phyloP scores from a whole-genome alignment of 257 asterid genomes.

The Solanum megistacrolobum region DNA sequence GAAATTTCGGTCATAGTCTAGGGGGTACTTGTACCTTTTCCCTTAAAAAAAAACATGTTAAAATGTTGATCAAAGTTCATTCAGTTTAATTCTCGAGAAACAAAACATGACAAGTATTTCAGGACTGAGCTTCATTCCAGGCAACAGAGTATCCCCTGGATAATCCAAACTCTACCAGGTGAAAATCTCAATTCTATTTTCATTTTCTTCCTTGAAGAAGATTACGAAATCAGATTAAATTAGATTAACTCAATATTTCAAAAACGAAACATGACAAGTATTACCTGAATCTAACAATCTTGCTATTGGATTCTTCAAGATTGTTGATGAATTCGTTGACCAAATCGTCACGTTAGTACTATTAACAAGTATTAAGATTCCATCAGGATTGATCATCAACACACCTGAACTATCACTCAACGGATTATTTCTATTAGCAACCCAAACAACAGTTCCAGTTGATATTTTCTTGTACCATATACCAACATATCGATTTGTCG shows the following conservation, averaged over 20 bases:
- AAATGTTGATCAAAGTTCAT: neutral
- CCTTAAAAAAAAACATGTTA: no score
- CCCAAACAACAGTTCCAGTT: slow-evolving; percentile 15
- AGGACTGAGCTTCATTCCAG: neutral
- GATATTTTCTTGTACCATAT: slow-evolving; percentile 28
- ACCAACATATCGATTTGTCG: slow-evolving; percentile 20
- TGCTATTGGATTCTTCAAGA: slow-evolving; percentile 5
- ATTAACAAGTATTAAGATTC: slow-evolving; percentile 8
- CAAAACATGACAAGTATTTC: neutral
- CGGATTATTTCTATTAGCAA: slow-evolving; percentile 20
- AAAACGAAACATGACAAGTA: neutral
- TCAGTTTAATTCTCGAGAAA: neutral
- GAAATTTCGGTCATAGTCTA: no score
- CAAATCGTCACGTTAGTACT: slow-evolving; percentile 6
- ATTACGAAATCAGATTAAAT: neutral
- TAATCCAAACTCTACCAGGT: neutral
- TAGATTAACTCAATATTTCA: neutral
- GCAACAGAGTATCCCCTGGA: neutral
- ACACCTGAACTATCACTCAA: slow-evolving; percentile 9
- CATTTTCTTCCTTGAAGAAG: neutral
- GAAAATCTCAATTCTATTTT: neutral
- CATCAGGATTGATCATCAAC: slow-evolving; percentile 4
- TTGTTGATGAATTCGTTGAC: neutral
- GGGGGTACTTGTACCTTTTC: no score
- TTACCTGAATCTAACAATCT: slow-evolving; percentile 12